A percentile compares a stretch with the other conserved stretches of the same genome.
Conservation (phyloP, 805 yeast species). For the Scheffersomyces stipitis region DNA sequence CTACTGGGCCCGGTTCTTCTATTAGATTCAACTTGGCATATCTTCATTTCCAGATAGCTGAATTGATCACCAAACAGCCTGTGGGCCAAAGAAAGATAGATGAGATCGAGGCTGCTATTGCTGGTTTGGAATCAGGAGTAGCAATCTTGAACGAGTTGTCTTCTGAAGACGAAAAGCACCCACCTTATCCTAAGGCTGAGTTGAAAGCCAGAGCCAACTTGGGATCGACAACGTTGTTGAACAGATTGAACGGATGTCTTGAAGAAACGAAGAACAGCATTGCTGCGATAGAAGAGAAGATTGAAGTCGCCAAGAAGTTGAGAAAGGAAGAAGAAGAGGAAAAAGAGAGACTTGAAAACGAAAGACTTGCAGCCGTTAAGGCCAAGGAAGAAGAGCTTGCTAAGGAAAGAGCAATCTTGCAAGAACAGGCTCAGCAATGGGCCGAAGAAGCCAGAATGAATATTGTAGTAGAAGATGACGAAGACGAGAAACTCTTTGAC, state of each 20-base stretch:
- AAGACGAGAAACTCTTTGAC: constrained; percentile 30
- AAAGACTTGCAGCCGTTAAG: constrained; percentile 42
- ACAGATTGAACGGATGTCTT: constrained; percentile 66
- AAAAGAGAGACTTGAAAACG: constrained; percentile 37
- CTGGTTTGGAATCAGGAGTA: constrained; percentile 64
- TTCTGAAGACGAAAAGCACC: constrained; percentile 48
- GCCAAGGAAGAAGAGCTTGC: constrained; percentile 46
- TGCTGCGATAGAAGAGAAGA: constrained; percentile 51
- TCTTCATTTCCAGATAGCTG: constrained; percentile 84
- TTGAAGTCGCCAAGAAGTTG: constrained; percentile 69
- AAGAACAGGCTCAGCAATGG: constrained; percentile 54
- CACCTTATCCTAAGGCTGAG: constrained; percentile 80
- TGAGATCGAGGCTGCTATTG: constrained; percentile 57
- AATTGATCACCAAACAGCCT: constrained; percentile 62
- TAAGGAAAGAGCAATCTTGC: constrained; percentile 46
- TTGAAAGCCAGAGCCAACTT: constrained; percentile 82
- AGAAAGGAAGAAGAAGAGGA: constrained; percentile 56
- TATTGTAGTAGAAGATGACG: constrained; percentile 37
- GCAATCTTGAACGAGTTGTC: constrained; percentile 57
- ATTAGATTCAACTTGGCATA: constrained; percentile 79
- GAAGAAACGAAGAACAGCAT: constrained; percentile 74
- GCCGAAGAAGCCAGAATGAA: constrained; percentile 46
- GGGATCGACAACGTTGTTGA: constrained; percentile 74
- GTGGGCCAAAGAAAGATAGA: constrained; percentile 58
- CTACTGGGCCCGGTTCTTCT: constrained; percentile 28